A percentile compares a stretch with the other conserved stretches of the same genome.
phyloP scores from a whole-genome alignment of 78 protist species.

The Dictyostelium purpureum region DNA sequence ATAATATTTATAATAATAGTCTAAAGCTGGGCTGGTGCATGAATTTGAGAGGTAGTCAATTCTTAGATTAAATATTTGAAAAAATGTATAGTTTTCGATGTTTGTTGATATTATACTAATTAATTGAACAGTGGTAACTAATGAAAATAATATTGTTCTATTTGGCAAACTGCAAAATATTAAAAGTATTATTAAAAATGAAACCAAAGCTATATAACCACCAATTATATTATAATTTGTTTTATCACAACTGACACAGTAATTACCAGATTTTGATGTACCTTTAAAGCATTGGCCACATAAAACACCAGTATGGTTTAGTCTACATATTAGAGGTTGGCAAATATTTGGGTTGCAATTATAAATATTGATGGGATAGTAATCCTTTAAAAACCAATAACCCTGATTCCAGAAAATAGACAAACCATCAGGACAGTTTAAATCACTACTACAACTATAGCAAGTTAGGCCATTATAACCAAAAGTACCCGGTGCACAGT shows the following conservation, averaged over 20 bases:
- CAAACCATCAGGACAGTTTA: neutral
- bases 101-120: neutral
- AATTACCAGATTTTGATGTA: neutral
- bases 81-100: neutral
- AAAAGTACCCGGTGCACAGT: neutral
- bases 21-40: neutral
- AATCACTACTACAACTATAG: neutral
- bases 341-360: neutral
- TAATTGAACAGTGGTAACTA: neutral
- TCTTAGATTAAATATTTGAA: neutral
- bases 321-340: neutral
- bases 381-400: neutral
- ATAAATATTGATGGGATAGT: neutral
- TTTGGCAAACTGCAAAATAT: neutral
- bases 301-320: neutral
- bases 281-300: neutral
- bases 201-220: neutral
- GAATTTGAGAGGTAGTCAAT: neutral
- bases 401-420: neutral
- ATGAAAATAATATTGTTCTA: neutral
- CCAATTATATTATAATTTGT: neutral
- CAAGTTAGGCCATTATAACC: neutral
- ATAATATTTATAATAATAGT: neutral
- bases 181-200: neutral
- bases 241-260: neutral